Conservation (phyloP, 108 stramenopile genomes). For the Parietichytrium sp. region DNA sequence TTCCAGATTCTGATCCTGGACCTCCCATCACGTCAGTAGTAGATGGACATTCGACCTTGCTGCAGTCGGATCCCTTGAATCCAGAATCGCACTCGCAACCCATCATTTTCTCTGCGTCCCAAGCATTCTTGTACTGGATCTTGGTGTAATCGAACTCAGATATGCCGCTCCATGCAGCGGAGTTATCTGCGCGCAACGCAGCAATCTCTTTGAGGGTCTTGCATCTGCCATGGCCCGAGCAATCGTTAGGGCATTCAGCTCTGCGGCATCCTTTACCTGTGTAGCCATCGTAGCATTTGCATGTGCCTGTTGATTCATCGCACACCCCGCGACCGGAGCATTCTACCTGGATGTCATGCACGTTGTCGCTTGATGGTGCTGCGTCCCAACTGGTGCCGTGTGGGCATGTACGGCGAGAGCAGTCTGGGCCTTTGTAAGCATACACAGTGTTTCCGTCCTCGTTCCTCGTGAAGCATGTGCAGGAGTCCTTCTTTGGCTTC, state of each 20-base stretch:
- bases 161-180: slow-evolving; percentile 54
- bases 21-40: slow-evolving; percentile 70
- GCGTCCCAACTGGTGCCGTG: slow-evolving; percentile 64
- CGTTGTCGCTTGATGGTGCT: slow-evolving; percentile 48
- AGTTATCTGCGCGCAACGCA: slow-evolving; percentile 53
- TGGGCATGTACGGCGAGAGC: slow-evolving; percentile 75
- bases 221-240: slow-evolving; percentile 69
- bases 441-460: slow-evolving; percentile 63
- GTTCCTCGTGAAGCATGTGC: slow-evolving; percentile 69
- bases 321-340: slow-evolving; percentile 78
- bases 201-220: slow-evolving; percentile 72
- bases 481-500: slow-evolving; percentile 59
- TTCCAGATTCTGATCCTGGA: slow-evolving; percentile 62
- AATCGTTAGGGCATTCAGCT: slow-evolving; percentile 68
- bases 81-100: slow-evolving; percentile 81
- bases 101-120: slow-evolving; percentile 76
- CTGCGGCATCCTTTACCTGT: slow-evolving; percentile 78
- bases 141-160: slow-evolving; percentile 52
- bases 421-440: slow-evolving; percentile 73
- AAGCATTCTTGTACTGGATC: slow-evolving; percentile 49
- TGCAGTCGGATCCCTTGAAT: slow-evolving; percentile 80
- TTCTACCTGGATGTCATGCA: slow-evolving; percentile 67
- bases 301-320: slow-evolving; percentile 69
- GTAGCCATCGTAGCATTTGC: slow-evolving; percentile 75
- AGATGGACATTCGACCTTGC: slow-evolving; percentile 69